Percentiles rank a stretch among this genome's conserved stretches.
Conservation (phyloP, 2,329 filamentous ascomycete genomes). For the Epichloe aotearoae region DNA sequence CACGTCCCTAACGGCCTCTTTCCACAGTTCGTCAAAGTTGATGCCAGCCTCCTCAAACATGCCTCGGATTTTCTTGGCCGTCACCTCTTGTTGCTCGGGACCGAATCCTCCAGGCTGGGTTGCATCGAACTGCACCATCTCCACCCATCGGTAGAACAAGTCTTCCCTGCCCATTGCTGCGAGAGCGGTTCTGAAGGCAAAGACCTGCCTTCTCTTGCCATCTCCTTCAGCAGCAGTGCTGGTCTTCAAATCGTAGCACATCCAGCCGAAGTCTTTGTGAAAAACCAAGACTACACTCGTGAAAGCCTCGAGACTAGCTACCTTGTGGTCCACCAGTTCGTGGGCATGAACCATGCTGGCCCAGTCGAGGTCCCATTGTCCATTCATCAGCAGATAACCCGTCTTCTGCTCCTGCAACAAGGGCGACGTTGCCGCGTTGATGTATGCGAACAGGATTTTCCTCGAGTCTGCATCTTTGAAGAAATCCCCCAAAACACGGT, state of each 20-base stretch:
- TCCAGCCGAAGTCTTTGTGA: slow-evolving; percentile 56
- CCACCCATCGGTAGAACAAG: slow-evolving; percentile 85
- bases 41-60: slow-evolving; percentile 63
- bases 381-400: slow-evolving; percentile 74
- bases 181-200: slow-evolving; percentile 67
- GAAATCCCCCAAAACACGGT: slow-evolving; percentile 40
- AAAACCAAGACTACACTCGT: slow-evolving; percentile 57
- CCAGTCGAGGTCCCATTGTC: slow-evolving; percentile 82
- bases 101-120: slow-evolving; percentile 68
- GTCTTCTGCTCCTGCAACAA: slow-evolving; percentile 62
- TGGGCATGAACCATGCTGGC: slow-evolving; percentile 64
- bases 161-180: slow-evolving; percentile 69
- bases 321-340: slow-evolving; percentile 50
- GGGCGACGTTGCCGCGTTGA: slow-evolving; percentile 57
- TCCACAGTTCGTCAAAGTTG: slow-evolving; percentile 74
- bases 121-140: slow-evolving; percentile 80
- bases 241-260: slow-evolving; percentile 43
- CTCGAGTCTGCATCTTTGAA: slow-evolving; percentile 36
- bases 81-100: slow-evolving; percentile 54
- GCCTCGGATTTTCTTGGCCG: slow-evolving; percentile 60
- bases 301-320: slow-evolving; percentile 51
- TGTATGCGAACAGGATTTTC: slow-evolving; percentile 45
- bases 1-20: slow-evolving; percentile 38
- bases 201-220: slow-evolving; percentile 57
- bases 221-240: slow-evolving; percentile 42